phyloP scores from a whole-genome alignment of 768 basidiomycete species.

The Tricholoma furcatifolium region DNA sequence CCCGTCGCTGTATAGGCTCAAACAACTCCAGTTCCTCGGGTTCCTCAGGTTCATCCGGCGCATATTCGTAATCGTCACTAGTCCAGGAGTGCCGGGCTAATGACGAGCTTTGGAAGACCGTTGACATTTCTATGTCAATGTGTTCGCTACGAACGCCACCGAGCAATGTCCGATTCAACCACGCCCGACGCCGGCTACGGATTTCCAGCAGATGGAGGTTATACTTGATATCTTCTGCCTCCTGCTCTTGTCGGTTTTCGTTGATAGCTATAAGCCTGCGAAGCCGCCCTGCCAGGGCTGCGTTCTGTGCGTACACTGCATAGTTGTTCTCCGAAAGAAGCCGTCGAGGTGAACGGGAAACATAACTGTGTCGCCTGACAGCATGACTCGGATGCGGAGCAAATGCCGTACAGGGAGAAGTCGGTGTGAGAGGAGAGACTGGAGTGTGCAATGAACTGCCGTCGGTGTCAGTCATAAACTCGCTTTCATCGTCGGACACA shows the following conservation, averaged over 20 bases:
- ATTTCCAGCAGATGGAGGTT: conserved; percentile 51
- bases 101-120: conserved; percentile 50
- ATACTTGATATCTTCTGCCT: conserved; percentile 36
- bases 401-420: conserved; percentile 29
- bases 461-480: conserved; percentile 40
- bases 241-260: conserved; percentile 38
- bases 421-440: not conserved
- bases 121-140: conserved; percentile 43
- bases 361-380: conserved; percentile 15
- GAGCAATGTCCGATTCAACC: conserved; percentile 52
- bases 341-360: conserved; percentile 25
- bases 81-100: conserved; percentile 41
- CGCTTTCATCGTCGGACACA: conserved; percentile 42
- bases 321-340: conserved; percentile 30
- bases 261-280: conserved; percentile 40
- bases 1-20: not conserved
- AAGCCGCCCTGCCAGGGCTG: conserved; percentile 34
- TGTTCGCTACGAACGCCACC: conserved; percentile 15
- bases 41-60: not conserved
- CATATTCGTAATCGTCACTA: conserved; percentile 33
- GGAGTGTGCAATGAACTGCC: conserved; percentile 51
- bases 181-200: conserved; percentile 61
- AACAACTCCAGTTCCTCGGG: no score
- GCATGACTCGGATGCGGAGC: conserved; percentile 17
- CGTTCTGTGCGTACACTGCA: conserved; percentile 32